Conservation (phyloP, 345 rosid species). For the Eucalyptus polybractea region DNA sequence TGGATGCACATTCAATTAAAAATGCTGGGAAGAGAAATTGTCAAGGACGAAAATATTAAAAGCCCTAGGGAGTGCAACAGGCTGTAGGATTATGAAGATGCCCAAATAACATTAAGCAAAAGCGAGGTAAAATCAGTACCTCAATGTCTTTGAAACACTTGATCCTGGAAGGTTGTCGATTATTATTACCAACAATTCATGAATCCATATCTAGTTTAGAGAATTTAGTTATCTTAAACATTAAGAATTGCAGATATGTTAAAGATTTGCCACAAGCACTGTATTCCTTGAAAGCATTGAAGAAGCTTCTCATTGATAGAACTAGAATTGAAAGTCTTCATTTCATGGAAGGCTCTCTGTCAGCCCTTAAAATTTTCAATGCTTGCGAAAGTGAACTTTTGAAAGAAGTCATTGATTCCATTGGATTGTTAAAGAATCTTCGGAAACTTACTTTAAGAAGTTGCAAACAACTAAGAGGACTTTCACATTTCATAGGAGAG, state of each 20-base stretch:
- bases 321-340: not conserved
- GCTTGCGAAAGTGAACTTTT: too few relatives aligned
- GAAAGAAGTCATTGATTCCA: too few relatives aligned
- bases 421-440: too few relatives aligned
- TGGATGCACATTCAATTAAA: not conserved
- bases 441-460: too few relatives aligned
- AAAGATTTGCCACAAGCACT: not conserved
- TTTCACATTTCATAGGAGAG: too few relatives aligned
- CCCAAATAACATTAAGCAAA: too few relatives aligned
- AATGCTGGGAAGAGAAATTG: not conserved
- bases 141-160: not conserved
- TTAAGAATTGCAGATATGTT: rapidly evolving
- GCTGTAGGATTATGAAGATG: not conserved
- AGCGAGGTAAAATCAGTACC: not conserved
- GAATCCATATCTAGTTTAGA: not conserved
- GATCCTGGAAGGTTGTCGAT: not conserved
- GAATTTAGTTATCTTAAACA: not conserved
- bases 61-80: not conserved
- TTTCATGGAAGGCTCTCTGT: too few relatives aligned
- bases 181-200: not conserved
- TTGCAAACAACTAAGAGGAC: too few relatives aligned
- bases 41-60: not conserved
- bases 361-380: too few relatives aligned
- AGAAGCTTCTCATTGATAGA: not conserved
- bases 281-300: not conserved